Evolutionary conservation across 179 eudicot genomes (phyloP).

Genomic region (Drosera spatulata): DNA sequence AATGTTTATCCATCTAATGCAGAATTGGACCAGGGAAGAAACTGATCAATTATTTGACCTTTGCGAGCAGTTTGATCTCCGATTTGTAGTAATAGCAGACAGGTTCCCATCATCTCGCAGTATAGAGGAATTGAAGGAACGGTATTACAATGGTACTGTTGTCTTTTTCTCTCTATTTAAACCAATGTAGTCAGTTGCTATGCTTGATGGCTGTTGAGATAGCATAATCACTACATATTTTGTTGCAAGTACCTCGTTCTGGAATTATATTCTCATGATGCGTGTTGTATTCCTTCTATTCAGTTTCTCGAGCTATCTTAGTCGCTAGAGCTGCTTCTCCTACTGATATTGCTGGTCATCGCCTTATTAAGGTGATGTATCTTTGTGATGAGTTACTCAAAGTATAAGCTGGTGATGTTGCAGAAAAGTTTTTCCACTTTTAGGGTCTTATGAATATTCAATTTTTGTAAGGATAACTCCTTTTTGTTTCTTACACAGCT

Average conservation of each 20-base stretch:
- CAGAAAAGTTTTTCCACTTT: no score
- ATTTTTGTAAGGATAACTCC: no score
- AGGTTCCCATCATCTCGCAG: slow-evolving; percentile 71
- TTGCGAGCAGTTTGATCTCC: slow-evolving; percentile 81
- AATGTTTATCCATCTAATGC: slow-evolving; percentile 7
- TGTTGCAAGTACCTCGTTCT: neutral
- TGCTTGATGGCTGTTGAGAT: neutral
- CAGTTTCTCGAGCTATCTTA: slow-evolving; percentile 66
- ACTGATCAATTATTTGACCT: slow-evolving; percentile 85
- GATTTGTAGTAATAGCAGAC: slow-evolving; percentile 76
- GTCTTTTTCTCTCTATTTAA: no score
- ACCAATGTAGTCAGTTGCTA: no score
- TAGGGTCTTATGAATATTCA: no score
- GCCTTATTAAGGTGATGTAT: slow-evolving; percentile 62
- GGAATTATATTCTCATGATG: slow-evolving; percentile 6
- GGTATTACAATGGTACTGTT: slow-evolving; percentile 51
- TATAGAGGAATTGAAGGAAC: slow-evolving; percentile 86
- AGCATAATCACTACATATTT: neutral
- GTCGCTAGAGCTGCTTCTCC: slow-evolving; percentile 83
- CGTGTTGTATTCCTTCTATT: slow-evolving; percentile 4
- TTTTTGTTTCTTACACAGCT: no score
- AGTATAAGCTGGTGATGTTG: no score
- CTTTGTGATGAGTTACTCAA: neutral
- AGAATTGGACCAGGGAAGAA: slow-evolving; percentile 95
- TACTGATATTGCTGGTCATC: slow-evolving; percentile 65